A percentile compares a stretch with the other conserved stretches of the same genome.
phyloP scores from a whole-genome alignment of 177 flowering plant genomes.

The Telopea speciosissima region DNA sequence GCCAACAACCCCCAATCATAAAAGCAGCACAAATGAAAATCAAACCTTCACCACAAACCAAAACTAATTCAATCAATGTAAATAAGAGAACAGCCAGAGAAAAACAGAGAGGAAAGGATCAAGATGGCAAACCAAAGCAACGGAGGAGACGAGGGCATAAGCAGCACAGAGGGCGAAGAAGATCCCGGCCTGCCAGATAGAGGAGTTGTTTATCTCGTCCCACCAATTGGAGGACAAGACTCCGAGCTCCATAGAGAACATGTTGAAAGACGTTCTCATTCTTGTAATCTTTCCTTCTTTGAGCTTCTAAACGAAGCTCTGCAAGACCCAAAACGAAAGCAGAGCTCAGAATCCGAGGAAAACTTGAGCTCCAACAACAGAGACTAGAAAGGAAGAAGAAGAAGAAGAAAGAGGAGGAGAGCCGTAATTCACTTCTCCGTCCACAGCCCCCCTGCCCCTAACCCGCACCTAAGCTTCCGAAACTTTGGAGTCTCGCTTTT shows the following conservation, averaged over 20 bases:
- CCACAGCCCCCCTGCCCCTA: no score
- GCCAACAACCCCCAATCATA: no score
- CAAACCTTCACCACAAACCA: neutral
- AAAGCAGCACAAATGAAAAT: no score
- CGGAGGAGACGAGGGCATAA: constrained; percentile 73
- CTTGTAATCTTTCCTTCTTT: neutral
- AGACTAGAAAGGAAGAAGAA: neutral
- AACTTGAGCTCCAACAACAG: no score
- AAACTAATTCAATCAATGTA: neutral
- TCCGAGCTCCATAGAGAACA: constrained; percentile 9
- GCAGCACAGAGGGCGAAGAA: constrained; percentile 73
- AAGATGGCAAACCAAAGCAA: constrained; percentile 56
- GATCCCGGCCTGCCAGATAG: constrained; percentile 82
- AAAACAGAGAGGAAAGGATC: constrained; percentile 6
- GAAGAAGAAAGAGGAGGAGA: neutral
- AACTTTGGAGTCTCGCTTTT: no score
- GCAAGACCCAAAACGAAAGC: neutral
- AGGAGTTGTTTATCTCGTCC: constrained; percentile 73
- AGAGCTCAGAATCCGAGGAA: neutral
- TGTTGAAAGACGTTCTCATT: constrained; percentile 9
- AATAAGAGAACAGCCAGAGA: constrained; percentile 1
- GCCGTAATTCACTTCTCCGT: no score
- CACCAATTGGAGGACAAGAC: constrained; percentile 49
- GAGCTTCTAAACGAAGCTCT: neutral
- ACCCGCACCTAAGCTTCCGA: neutral